Conservation (phyloP, 192 early-diverging fungal species). For the Phlyctochytrium bullatum region DNA sequence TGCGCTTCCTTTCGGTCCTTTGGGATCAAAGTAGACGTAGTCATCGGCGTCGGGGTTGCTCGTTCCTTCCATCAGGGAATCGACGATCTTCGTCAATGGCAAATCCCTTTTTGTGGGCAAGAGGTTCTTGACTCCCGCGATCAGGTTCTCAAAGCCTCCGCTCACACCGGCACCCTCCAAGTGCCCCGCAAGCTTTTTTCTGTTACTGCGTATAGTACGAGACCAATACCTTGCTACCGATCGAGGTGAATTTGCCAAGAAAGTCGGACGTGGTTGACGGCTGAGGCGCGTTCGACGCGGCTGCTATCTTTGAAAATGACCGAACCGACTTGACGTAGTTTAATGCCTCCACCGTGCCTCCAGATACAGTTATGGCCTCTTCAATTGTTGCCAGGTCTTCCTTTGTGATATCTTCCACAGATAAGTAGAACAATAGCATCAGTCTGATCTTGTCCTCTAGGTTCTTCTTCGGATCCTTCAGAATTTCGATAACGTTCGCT, state of each 20-base stretch:
- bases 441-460: constrained; percentile 88
- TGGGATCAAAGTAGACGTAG: constrained; percentile 90
- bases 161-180: constrained; percentile 45
- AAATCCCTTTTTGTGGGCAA: constrained; percentile 88
- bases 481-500: constrained; percentile 71
- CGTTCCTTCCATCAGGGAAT: constrained; percentile 76
- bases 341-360: constrained; percentile 71
- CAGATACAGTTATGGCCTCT: constrained; percentile 68
- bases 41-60: constrained; percentile 64
- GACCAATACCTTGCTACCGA: constrained; percentile 42
- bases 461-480: constrained; percentile 77
- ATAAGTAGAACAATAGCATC: constrained; percentile 84
- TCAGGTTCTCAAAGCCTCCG: constrained; percentile 48
- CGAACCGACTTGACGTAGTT: constrained; percentile 74
- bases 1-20: constrained; percentile 33
- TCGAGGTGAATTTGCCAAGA: constrained; percentile 44
- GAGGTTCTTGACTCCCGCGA: constrained; percentile 92
- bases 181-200: constrained; percentile 37
- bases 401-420: constrained; percentile 65
- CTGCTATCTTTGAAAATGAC: constrained; percentile 44
- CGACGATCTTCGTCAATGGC: constrained; percentile 79
- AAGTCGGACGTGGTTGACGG: constrained; percentile 35
- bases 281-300: constrained; percentile 21
- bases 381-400: constrained; percentile 87
- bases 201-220: constrained; percentile 7